These are phyloP conservation scores for Leucosporidium scottii DNA, from an alignment of 768 basidiomycete genomes.

Conservation along the genomic window DNA sequence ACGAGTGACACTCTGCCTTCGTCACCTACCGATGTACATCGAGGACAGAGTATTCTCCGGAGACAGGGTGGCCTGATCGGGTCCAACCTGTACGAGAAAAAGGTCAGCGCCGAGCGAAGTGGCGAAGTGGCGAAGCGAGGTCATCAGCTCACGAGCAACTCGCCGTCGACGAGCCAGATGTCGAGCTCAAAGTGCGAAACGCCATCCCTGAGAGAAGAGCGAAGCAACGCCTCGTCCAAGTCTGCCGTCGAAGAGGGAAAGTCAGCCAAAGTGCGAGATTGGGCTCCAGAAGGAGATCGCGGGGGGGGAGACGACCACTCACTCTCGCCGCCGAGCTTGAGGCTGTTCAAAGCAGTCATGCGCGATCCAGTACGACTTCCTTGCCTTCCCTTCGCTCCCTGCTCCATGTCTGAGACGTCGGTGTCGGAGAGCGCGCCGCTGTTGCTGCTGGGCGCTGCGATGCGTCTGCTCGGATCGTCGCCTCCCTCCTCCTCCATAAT, in stretches of 20 bases:
- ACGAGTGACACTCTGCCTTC: not conserved
- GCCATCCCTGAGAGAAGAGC: constrained; percentile 3
- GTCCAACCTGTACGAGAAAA: constrained; percentile 2
- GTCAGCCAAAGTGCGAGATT: too few species aligned
- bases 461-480: not conserved
- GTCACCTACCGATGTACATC: constrained; percentile 16
- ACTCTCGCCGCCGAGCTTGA: not conserved
- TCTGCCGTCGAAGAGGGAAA: too few species aligned
- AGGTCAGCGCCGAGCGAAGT: not conserved
- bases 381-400: not conserved
- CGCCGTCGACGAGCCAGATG: constrained; percentile 20
- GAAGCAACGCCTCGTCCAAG: not conserved
- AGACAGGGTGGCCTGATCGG: not conserved
- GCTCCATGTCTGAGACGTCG: not conserved
- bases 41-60: not conserved
- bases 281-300: not conserved
- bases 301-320: not conserved
- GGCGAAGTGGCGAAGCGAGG: not conserved
- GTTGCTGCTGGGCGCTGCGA: not conserved
- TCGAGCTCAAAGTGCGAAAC: constrained; percentile 6
- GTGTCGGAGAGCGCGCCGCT: too few species aligned
- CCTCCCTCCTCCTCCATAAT: not conserved
- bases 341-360: constrained; percentile 4
- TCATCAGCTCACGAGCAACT: constrained; percentile 12
- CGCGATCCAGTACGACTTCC: not conserved